phyloP scores from a whole-genome alignment of 2,329 filamentous ascomycete genomes.

The Cryphonectria radicalis region DNA sequence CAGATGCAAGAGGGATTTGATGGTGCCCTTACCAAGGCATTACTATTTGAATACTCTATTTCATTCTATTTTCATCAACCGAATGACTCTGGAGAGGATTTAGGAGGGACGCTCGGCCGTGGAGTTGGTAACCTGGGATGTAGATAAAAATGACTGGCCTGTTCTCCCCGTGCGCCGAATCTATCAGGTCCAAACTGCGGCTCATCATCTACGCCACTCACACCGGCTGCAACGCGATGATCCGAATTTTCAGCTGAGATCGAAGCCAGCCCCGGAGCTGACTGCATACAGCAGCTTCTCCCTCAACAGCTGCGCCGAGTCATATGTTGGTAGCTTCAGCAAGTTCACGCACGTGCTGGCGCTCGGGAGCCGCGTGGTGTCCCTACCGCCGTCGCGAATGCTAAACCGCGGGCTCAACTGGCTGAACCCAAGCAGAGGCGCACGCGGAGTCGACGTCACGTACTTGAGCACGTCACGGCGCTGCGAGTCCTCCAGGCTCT shows the following conservation, averaged over 20 bases:
- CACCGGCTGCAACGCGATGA: neutral
- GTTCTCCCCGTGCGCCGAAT: neutral
- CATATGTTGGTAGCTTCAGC: conserved; percentile 87
- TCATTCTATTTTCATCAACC: conserved; percentile 3
- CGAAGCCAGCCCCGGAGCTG: conserved; percentile 89
- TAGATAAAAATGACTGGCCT: neutral
- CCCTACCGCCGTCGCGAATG: conserved; percentile 80
- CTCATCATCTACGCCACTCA: neutral
- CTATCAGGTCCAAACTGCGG: neutral
- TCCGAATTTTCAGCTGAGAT: conserved; percentile 62
- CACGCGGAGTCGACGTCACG: conserved; percentile 89
- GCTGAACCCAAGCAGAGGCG: conserved; percentile 85
- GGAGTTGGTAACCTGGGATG: neutral
- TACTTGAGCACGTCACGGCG: conserved; percentile 89
- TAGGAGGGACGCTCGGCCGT: neutral
- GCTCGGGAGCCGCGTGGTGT: conserved; percentile 81
- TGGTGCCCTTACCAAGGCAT: neutral
- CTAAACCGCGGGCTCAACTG: conserved; percentile 85
- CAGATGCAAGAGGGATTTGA: neutral
- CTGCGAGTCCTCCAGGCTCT: conserved; percentile 73
- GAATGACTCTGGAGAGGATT: too few species aligned
- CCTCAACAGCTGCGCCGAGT: conserved; percentile 64
- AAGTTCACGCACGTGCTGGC: conserved; percentile 96
- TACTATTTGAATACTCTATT: neutral
- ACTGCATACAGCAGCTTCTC: conserved; percentile 89